Evolutionary conservation across 768 basidiomycete species (phyloP), one percentile per base, ranked within the genome.

Genomic region (Kwoniella pini): DNA sequence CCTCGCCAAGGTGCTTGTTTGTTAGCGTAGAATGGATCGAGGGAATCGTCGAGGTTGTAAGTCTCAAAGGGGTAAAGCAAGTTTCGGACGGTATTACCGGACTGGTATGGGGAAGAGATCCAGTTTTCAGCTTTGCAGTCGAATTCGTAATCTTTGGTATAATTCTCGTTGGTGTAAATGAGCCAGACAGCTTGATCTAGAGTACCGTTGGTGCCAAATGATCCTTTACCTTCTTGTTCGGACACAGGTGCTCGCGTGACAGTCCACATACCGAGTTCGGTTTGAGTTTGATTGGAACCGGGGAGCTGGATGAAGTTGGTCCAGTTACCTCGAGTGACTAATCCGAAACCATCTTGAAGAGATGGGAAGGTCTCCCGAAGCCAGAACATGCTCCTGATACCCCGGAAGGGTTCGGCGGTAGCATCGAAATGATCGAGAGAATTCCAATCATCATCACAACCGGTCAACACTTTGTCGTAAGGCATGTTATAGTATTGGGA

Each of bases 401-500:
- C 72, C 57, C 91, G 87, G 38, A 88, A 85, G 38, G 83, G 83
- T 70, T 89, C 87, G 12, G 87, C 80, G 1, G 92, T 94, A 13
- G 91, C 91, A 77, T 96, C 93, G 75, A 95, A 95, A 76, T 96
- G 93, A 70, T 96, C 93, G 30, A 94, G 85, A 2, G 89, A 85
- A 76, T 95, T 94, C 90, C 89, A 93, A 68, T 89, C 86, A 72
- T 95, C 91, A 45, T 87, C 70, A 76, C 93, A 96, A 45, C 91
- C 93, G 17, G 91, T 80, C 30, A 91, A 75, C 2, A 89, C 80
- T 68, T 85, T 86, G 55, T 88, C 87, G 66, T 94, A 82, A 1
- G 89, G 88, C 85, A 94, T 89, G 79, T 95, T 92, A 83, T 88
- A 96, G 80, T 93, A 96, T 73, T 95, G 93, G 62, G 84, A 82